These are phyloP conservation scores for Calocera viscosa DNA, from an alignment of 768 basidiomycete species.

Conservation along the genomic window DNA sequence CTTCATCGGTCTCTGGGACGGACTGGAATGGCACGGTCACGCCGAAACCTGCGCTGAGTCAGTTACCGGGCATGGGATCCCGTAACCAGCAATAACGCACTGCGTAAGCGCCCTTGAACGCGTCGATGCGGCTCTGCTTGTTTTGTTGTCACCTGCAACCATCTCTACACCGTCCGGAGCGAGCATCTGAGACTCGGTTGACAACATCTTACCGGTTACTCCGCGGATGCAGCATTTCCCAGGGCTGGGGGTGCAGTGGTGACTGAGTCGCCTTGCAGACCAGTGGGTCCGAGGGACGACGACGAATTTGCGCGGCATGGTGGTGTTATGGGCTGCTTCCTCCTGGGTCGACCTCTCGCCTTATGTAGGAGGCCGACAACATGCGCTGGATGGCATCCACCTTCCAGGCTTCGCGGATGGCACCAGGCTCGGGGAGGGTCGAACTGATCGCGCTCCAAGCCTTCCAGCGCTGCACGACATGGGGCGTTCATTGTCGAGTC, in stretches of 20 bases:
- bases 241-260: neutral
- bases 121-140: neutral
- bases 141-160: neutral
- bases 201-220: neutral
- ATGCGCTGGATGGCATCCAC: no score
- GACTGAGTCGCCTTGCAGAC: neutral
- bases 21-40: neutral
- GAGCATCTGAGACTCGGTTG: neutral
- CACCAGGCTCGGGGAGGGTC: no score
- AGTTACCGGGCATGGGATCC: neutral
- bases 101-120: neutral
- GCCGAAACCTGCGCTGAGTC: neutral
- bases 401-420: no score
- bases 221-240: neutral
- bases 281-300: neutral
- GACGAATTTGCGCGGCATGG: no score
- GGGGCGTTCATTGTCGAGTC: no score
- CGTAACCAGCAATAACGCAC: neutral
- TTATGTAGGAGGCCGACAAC: no score
- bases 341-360: no score
- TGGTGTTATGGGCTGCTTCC: no score
- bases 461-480: no score
- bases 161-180: neutral
- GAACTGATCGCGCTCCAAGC: no score
- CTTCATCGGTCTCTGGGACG: neutral